Percentiles rank a stretch among this genome's conserved stretches.
These are phyloP conservation scores for Fusarium pseudonygamai DNA, from an alignment of 2,329 filamentous ascomycete genomes.

Conservation along the genomic window DNA sequence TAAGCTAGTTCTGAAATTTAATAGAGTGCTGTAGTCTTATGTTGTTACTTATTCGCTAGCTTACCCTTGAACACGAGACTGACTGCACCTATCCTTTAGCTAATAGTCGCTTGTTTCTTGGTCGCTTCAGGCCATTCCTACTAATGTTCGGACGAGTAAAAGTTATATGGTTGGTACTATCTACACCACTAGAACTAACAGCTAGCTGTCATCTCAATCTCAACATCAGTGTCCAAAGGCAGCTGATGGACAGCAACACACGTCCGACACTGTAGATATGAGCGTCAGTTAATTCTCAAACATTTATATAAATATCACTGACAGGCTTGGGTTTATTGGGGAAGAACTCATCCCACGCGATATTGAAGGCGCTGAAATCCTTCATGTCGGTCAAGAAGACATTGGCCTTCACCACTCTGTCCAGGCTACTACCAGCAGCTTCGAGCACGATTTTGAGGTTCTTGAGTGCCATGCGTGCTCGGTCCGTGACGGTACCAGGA, in stretches of 20 bases:
- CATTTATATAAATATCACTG: no score
- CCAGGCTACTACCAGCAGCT: neutral
- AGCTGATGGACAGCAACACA: conserved; percentile 9
- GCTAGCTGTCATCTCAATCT: conserved; percentile 9
- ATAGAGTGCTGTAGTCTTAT: no score
- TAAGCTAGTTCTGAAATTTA: no score
- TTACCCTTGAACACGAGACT: no score
- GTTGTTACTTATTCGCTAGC: no score
- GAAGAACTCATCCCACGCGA: conserved; percentile 8
- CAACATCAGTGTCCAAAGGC: conserved; percentile 1
- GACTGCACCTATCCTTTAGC: no score
- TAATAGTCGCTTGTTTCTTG: no score
- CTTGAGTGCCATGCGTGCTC: neutral
- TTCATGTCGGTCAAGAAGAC: conserved; percentile 8
- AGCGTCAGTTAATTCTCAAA: no score
- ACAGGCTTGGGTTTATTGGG: neutral
- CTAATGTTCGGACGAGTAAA: no score
- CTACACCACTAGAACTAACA: rapidly evolving
- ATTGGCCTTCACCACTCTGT: conserved; percentile 3
- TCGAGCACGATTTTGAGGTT: neutral
- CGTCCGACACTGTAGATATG: neutral
- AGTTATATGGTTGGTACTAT: no score
- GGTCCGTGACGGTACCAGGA: neutral
- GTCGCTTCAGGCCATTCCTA: no score
- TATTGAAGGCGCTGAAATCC: neutral